These are phyloP conservation scores for Thalassiosira mediterranea DNA, from an alignment of 352 stramenopile genomes.

Conservation along the genomic window DNA sequence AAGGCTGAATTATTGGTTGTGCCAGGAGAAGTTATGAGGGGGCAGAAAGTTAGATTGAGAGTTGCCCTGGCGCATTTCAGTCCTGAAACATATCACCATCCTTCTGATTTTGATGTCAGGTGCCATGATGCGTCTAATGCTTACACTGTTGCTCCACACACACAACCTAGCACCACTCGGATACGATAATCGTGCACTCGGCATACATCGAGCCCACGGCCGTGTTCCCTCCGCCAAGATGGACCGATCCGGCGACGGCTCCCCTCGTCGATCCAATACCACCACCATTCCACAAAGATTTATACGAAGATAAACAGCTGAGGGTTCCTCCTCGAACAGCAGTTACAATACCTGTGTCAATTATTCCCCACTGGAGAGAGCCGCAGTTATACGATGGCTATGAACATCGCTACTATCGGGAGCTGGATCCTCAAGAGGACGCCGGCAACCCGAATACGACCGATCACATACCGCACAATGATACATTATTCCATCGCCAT, in stretches of 20 bases:
- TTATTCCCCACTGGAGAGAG: constrained; percentile 48
- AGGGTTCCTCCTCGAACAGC: constrained; percentile 39
- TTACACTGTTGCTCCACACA: too few relatives aligned
- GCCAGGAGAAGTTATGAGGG: too few relatives aligned
- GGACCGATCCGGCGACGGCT: neutral
- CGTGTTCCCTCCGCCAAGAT: constrained; percentile 35
- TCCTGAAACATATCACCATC: too few relatives aligned
- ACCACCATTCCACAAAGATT: constrained; percentile 30
- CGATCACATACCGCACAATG: constrained; percentile 12
- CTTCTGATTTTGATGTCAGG: too few relatives aligned
- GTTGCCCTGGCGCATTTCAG: too few relatives aligned
- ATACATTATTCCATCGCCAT: neutral
- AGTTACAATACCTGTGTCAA: constrained; percentile 48
- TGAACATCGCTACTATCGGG: constrained; percentile 18
- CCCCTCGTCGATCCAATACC: neutral
- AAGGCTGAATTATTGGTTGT: too few relatives aligned
- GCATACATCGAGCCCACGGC: constrained; percentile 56
- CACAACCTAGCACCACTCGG: constrained; percentile 36
- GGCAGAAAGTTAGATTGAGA: too few relatives aligned
- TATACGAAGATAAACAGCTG: constrained; percentile 28
- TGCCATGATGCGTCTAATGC: too few relatives aligned
- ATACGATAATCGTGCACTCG: constrained; percentile 55
- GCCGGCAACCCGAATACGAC: too few relatives aligned
- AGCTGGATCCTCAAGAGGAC: neutral
- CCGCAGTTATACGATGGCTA: constrained; percentile 10